Evolutionary conservation across 1,284 basidiomycete species (phyloP).

Genomic region (Cystobasidium slooffiae): DNA sequence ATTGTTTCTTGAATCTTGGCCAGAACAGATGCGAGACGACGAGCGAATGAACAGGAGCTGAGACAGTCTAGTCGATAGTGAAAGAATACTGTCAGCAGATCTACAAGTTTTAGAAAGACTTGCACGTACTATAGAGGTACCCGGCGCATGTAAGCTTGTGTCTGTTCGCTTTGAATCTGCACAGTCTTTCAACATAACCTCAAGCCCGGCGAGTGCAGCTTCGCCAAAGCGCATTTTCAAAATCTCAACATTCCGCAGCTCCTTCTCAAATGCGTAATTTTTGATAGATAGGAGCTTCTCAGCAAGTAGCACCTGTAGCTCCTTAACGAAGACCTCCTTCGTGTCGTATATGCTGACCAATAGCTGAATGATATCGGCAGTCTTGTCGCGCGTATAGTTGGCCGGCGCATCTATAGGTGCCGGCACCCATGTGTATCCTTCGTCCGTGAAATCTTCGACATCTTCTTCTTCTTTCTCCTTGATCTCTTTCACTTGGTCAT

Average conservation of each 20-base stretch:
- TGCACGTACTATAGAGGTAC: background rate
- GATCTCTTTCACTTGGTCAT: conserved; percentile 57
- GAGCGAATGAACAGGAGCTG: conserved; percentile 75
- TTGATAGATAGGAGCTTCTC: conserved; percentile 76
- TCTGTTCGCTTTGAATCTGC: conserved; percentile 87
- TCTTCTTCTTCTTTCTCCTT: conserved; percentile 72
- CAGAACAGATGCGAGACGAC: conserved; percentile 92
- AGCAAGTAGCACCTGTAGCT: conserved; percentile 84
- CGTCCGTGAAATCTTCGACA: conserved; percentile 78
- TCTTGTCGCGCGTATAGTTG: conserved; percentile 20
- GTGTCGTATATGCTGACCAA: conserved; percentile 95
- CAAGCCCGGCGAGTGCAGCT: conserved; percentile 83
- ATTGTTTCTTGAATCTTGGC: conserved; percentile 72
- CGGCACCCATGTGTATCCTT: conserved; percentile 76
- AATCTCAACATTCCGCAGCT: conserved; percentile 88
- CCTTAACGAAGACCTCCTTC: conserved; percentile 89
- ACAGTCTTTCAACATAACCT: conserved; percentile 95
- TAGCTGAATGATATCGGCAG: conserved; percentile 83
- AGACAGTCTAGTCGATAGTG: background rate
- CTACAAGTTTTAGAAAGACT: background rate
- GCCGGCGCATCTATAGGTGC: conserved; percentile 92
- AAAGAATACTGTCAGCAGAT: background rate
- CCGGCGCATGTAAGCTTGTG: conserved; percentile 54
- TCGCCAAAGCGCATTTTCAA: conserved; percentile 93
- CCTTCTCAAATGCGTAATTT: conserved; percentile 78